Evolutionary conservation across 495 filamentous ascomycete species (phyloP), one percentile per base, ranked within the genome.

Genomic region (Tirmania nivea): DNA sequence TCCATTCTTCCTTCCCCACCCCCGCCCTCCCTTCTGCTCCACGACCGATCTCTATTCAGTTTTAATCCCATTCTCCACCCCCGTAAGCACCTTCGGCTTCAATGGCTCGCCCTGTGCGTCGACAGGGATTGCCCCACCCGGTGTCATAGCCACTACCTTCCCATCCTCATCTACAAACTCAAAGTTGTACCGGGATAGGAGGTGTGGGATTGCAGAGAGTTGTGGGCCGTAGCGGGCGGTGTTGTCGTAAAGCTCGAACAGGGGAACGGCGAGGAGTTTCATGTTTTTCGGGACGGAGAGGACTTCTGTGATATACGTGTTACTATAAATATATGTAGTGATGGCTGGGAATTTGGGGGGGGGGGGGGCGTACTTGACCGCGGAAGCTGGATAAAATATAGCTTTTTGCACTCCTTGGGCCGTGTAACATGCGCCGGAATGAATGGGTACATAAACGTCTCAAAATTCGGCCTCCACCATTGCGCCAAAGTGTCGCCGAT

Each of bases 391-490:
- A 97, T 94, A 53, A 96, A 84, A 66, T 95, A 97, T 50, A 95
- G 72, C 75, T 97, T 97, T 74, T 97, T 97, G 72, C 88, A 94
- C 74, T 97, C 90, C 73, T 95, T 97, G 16, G 90, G 90, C 45
- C 92, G 75, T 9, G 90, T 94, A 54, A 94, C 83, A 67, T 97
- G 90, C 16, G 86, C 83, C 8, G 90, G 90, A 48, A 94, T 78
- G 68, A 93, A 97, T 0, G 90, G 90, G 67, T 97, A 97, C 90
- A 95, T 95, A 72, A 95, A 96, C 1, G 90, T 97, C 71, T 97
- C 90, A 63, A 96, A 94, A 69, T 94, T 96, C 45, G 90, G 90
- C 31, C 90, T 73, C 87, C 87, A 97, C 90, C 92, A 97, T 70
- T 94, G 87, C 37, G 90, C 89, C 49, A 97, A 75, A 3, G 86